These are phyloP conservation scores for Salix exigua DNA, from an alignment of 345 rosid species.

Conservation along the genomic window DNA sequence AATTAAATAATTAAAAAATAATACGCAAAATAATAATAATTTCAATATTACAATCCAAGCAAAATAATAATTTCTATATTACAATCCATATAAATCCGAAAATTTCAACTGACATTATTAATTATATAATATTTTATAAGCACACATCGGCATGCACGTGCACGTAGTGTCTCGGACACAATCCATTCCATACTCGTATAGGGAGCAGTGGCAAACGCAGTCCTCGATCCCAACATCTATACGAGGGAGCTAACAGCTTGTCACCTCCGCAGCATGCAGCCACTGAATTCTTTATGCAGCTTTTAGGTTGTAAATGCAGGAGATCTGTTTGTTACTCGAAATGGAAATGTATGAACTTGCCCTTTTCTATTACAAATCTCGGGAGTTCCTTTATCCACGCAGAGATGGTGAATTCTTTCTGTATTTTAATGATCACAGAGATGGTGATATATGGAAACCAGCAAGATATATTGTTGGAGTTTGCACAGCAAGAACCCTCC, in stretches of 20 bases:
- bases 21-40: too few species aligned
- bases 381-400: background rate
- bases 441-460: background rate
- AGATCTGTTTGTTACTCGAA: constrained; percentile 6
- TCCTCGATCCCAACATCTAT: background rate
- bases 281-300: background rate
- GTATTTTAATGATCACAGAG: background rate
- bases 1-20: too few species aligned
- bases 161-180: too few species aligned
- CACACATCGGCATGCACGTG: too few species aligned
- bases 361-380: background rate
- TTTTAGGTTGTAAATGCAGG: constrained; percentile 11
- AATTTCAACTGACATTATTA: too few species aligned
- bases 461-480: background rate
- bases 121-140: too few species aligned
- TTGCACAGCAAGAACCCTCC: background rate
- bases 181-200: too few species aligned
- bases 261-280: background rate
- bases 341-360: background rate
- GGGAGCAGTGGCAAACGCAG: too few species aligned
- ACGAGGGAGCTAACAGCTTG: background rate
- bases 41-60: too few species aligned
- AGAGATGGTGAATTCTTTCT: background rate
- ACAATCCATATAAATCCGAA: too few species aligned
- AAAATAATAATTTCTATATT: too few species aligned